Conservation (phyloP, 257 asterid species). For the Plantago ovata region DNA sequence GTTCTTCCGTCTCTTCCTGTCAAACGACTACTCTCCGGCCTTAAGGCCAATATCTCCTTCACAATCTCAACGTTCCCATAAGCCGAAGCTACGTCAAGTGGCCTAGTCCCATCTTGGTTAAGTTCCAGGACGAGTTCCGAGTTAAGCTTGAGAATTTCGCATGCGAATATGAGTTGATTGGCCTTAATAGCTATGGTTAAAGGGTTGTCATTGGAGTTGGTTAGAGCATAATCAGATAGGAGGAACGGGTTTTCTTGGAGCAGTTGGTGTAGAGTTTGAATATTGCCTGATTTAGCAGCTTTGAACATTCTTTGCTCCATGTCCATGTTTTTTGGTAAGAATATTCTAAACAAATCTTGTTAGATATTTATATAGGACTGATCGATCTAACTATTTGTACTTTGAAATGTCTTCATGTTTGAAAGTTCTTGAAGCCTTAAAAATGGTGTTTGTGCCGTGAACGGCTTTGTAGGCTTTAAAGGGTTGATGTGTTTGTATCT, state of each 20-base stretch:
- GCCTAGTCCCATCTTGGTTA: conserved; percentile 3
- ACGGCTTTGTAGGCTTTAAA: neutral
- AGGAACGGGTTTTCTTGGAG: conserved; percentile 16
- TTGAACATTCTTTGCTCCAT: conserved; percentile 12
- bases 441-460: neutral
- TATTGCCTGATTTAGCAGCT: conserved; percentile 15
- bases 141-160: conserved; percentile 7
- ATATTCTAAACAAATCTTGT: too few relatives aligned
- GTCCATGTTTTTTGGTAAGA: too few relatives aligned
- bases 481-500: too few relatives aligned
- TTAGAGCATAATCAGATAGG: conserved; percentile 3
- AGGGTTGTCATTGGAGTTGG: conserved; percentile 7
- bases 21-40: neutral
- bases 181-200: conserved; percentile 9
- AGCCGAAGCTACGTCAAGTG: conserved; percentile 10
- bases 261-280: conserved; percentile 8
- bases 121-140: conserved; percentile 16
- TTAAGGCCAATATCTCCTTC: neutral
- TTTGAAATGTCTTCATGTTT: neutral
- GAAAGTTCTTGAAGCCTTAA: too few relatives aligned
- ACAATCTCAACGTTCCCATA: neutral
- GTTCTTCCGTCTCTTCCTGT: conserved; percentile 1
- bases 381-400: too few relatives aligned
- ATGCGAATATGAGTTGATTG: conserved; percentile 5
- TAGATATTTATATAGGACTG: neutral